These are phyloP conservation scores for Penicillium paneum DNA, from an alignment of 2,329 filamentous ascomycete genomes.

Conservation along the genomic window DNA sequence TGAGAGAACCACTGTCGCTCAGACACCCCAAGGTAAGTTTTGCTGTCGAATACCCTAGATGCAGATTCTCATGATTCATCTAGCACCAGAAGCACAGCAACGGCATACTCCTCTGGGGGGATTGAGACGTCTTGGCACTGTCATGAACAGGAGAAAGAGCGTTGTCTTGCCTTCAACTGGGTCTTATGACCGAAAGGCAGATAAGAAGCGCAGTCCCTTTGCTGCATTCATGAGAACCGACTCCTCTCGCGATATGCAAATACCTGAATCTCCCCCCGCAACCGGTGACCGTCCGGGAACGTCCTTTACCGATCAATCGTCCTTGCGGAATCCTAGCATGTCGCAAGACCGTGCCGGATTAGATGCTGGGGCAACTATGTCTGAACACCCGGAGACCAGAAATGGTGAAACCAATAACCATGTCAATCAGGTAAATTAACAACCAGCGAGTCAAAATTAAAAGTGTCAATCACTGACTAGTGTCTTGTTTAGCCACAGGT, in stretches of 20 bases:
- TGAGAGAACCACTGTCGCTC: constrained; percentile 27
- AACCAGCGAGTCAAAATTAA: background rate
- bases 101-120: constrained; percentile 44
- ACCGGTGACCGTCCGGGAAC: constrained; percentile 34
- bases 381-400: constrained; percentile 22
- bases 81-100: constrained; percentile 35
- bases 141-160: constrained; percentile 48
- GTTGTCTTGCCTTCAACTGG: constrained; percentile 36
- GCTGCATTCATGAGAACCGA: constrained; percentile 42
- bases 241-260: constrained; percentile 38
- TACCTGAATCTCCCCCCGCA: constrained; percentile 33
- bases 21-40: constrained; percentile 36
- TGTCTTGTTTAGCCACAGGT: constrained; percentile 23
- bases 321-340: constrained; percentile 26
- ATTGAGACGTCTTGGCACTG: constrained; percentile 46
- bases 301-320: constrained; percentile 28
- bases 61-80: constrained; percentile 6
- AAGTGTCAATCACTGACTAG: constrained; percentile 9
- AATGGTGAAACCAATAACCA: constrained; percentile 30
- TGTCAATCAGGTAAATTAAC: constrained; percentile 22
- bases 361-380: constrained; percentile 19
- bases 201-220: constrained; percentile 46
- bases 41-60: background rate
- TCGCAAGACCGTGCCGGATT: constrained; percentile 24
- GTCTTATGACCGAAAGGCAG: constrained; percentile 26